Evolutionary conservation across 2,329 filamentous ascomycete species (phyloP).

Genomic region (Trichoderma atrobrunneum): DNA sequence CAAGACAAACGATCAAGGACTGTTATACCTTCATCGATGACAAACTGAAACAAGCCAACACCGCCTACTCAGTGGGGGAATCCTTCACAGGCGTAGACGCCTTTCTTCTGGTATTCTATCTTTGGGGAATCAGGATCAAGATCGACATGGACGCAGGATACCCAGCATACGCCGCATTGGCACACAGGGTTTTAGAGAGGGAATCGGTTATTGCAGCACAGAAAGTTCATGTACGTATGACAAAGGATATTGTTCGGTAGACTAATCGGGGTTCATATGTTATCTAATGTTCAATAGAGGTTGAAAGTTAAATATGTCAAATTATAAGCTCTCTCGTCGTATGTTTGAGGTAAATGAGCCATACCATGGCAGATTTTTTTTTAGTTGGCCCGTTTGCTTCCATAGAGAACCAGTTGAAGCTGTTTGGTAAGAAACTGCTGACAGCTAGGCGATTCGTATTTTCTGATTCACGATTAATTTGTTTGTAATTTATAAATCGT

Average conservation of each 20-base stretch:
- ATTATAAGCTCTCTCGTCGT: not conserved
- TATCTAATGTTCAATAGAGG: not conserved
- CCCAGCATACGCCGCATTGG: not conserved
- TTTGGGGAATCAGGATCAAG: not conserved
- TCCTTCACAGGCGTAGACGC: slow-evolving; percentile 2
- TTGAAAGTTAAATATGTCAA: not conserved
- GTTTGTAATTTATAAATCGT: not conserved
- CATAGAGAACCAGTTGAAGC: not conserved
- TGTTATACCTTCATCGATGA: not conserved
- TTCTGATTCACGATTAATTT: not conserved
- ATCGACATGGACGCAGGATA: not conserved
- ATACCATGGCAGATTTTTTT: no score
- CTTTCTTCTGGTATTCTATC: not conserved
- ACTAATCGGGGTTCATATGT: not conserved
- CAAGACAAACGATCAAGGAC: not conserved
- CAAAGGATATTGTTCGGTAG: no score
- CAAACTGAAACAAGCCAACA: not conserved
- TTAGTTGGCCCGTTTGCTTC: not conserved
- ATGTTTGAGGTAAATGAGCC: no score
- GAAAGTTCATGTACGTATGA: not conserved
- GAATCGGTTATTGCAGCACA: not conserved
- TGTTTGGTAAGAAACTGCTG: not conserved
- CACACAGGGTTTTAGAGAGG: not conserved
- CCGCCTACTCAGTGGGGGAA: not conserved
- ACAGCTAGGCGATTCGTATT: not conserved